Evolutionary conservation across 345 rosid genomes (phyloP).

Genomic region (Aethionema arabicum): DNA sequence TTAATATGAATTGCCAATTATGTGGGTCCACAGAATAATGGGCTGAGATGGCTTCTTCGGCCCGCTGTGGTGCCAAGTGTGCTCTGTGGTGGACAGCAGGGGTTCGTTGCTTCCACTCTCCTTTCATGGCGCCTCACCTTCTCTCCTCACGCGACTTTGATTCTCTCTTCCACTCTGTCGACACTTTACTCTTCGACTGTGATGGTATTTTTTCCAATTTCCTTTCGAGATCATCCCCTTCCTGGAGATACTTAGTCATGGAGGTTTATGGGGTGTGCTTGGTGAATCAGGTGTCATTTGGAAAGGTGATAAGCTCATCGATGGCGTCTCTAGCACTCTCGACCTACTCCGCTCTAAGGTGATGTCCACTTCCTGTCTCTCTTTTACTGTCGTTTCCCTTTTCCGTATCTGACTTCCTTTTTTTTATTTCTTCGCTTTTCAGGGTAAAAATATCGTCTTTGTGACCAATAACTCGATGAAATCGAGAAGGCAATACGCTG

Average conservation of each 20-base stretch:
- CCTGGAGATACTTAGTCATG: neutral
- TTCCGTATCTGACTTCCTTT: neutral
- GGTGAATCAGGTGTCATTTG: slow-evolving; percentile 75
- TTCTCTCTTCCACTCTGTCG: slow-evolving; percentile 56
- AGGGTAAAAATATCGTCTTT: slow-evolving; percentile 83
- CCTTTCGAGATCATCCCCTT: neutral
- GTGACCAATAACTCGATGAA: slow-evolving; percentile 85
- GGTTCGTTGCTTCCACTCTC: too few relatives aligned
- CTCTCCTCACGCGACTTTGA: slow-evolving; percentile 41
- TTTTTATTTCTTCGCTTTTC: neutral
- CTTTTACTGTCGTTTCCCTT: neutral
- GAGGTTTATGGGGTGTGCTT: neutral
- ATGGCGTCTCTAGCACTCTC: slow-evolving; percentile 64
- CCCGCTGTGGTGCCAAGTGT: too few relatives aligned
- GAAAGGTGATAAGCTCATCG: slow-evolving; percentile 81
- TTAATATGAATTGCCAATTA: slow-evolving; percentile 1
- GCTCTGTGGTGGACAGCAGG: too few relatives aligned
- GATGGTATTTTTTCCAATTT: slow-evolving; percentile 42
- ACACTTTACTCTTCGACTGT: slow-evolving; percentile 74
- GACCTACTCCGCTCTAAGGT: slow-evolving; percentile 75
- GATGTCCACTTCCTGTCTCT: neutral
- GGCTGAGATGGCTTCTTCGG: neutral
- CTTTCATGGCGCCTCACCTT: slow-evolving; percentile 41
- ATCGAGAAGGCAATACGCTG: slow-evolving; percentile 69
- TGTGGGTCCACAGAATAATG: neutral